A percentile compares a stretch with the other conserved stretches of the same genome.
These are phyloP conservation scores for Clausena lansium DNA, from an alignment of 345 rosid species.

Conservation along the genomic window DNA sequence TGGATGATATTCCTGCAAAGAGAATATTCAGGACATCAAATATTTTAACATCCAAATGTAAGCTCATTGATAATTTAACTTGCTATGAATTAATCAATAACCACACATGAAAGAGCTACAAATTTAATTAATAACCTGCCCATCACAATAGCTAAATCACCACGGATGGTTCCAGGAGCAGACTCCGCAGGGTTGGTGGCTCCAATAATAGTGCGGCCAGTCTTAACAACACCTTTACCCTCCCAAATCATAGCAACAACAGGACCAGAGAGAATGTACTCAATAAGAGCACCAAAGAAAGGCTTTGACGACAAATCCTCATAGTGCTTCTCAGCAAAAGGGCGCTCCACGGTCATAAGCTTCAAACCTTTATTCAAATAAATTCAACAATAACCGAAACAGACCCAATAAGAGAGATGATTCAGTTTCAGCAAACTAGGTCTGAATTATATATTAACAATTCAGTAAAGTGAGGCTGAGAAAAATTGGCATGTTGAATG, in stretches of 20 bases:
- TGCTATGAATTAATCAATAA: background rate
- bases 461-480: background rate
- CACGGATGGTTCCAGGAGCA: slow-evolving; percentile 96
- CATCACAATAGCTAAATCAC: slow-evolving; percentile 81
- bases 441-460: no score
- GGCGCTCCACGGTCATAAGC: slow-evolving; percentile 59
- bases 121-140: slow-evolving; percentile 53
- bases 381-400: background rate
- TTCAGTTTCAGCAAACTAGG: no score
- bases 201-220: slow-evolving; percentile 88
- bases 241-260: slow-evolving; percentile 99
- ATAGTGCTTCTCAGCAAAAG: slow-evolving; percentile 91
- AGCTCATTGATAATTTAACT: background rate
- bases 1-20: slow-evolving; percentile 79
- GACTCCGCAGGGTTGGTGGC: slow-evolving; percentile 95
- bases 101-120: background rate
- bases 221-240: slow-evolving; percentile 81
- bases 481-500: background rate
- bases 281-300: slow-evolving; percentile 84
- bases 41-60: background rate
- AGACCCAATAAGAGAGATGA: background rate
- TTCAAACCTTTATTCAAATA: slow-evolving; percentile 67
- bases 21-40: background rate
- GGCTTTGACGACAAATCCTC: slow-evolving; percentile 78
- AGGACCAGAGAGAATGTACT: slow-evolving; percentile 91